These are phyloP conservation scores for Phytophthora citricola DNA, from an alignment of 352 stramenopile genomes.

Conservation along the genomic window DNA sequence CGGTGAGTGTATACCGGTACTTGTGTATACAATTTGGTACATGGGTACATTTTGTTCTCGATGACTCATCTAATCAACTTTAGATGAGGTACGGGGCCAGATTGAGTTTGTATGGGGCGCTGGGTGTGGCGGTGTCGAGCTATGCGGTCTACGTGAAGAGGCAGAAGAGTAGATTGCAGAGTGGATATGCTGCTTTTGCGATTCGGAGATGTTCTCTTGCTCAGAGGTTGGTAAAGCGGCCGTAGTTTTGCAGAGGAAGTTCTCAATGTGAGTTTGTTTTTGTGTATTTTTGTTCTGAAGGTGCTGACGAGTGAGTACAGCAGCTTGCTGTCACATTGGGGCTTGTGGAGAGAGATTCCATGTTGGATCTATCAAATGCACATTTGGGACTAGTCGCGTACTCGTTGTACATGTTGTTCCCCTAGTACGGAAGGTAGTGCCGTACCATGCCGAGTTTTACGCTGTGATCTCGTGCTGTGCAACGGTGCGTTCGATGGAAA, in stretches of 20 bases:
- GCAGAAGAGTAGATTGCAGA: constrained; percentile 44
- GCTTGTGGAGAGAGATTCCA: constrained; percentile 45
- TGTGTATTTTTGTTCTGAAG: constrained; percentile 22
- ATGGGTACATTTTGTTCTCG: neutral
- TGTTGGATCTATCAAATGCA: constrained; percentile 59
- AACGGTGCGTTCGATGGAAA: constrained; percentile 29
- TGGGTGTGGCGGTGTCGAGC: constrained; percentile 33
- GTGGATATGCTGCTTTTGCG: constrained; percentile 58
- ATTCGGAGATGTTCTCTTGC: constrained; percentile 61
- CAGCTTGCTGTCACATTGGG: constrained; percentile 49
- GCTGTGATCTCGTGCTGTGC: constrained; percentile 40
- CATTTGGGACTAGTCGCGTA: constrained; percentile 56
- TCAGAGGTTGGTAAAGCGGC: constrained; percentile 42
- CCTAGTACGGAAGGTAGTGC: constrained; percentile 32
- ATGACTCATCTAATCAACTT: neutral
- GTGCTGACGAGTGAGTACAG: constrained; percentile 70
- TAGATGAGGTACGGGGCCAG: constrained; percentile 1
- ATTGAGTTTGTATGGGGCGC: constrained; percentile 31
- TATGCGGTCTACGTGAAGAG: constrained; percentile 62
- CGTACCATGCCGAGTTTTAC: constrained; percentile 60
- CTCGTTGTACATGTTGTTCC: constrained; percentile 56
- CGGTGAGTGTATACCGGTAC: neutral
- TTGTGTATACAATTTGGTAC: neutral
- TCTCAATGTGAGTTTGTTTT: neutral
- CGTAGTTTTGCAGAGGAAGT: too few relatives aligned